Evolutionary conservation across 2,329 filamentous ascomycete genomes (phyloP), one percentile per base, ranked within the genome.

Genomic region (Cadophora gregata): DNA sequence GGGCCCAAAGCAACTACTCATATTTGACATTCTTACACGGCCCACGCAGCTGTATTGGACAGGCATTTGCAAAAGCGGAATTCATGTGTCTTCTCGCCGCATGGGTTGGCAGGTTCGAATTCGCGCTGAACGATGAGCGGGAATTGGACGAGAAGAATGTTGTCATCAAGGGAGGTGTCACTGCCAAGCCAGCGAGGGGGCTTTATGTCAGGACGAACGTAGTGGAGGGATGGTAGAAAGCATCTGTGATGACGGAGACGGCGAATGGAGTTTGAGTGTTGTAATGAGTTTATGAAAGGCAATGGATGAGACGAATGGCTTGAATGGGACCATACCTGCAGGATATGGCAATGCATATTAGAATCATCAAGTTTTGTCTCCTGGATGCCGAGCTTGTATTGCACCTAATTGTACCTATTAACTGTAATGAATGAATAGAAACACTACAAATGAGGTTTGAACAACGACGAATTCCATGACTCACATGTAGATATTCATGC

Each of bases 21-120:
- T 89, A 91, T 73, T 77, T 95, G 79, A 95, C 92, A 0, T 97
- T 97, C 79, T 78, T 97, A 66, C 93, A 97, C 76, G 94, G 94
- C 0, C 93, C 93, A 1, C 82, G 93, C 62, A 91, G 90, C 75
- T 97, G 94, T 76, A 97, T 97, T 72, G 94, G 93, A 0, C 86
- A 89, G 78, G 83, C 83, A 1, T 97, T 97, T 79, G 91, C 94
- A 0, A 90, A 88, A 76, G 88, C 90, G 0, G 95, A 97, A 81
- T 92, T 97, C 78, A 93, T 92, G 9, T 95, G 91, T 75, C 80
- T 97, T 69, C 76, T 97, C 56, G 93, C 93, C 25, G 85, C 87
- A 9, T 88, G 91, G 84, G 85, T 95, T 4, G 93, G 93, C 0
- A 84, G 86, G 45, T 97, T 96, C 78, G 85, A 88, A 75, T 88